phyloP scores from a whole-genome alignment of 2,329 filamentous ascomycete species.

The Sclerotinia minor region DNA sequence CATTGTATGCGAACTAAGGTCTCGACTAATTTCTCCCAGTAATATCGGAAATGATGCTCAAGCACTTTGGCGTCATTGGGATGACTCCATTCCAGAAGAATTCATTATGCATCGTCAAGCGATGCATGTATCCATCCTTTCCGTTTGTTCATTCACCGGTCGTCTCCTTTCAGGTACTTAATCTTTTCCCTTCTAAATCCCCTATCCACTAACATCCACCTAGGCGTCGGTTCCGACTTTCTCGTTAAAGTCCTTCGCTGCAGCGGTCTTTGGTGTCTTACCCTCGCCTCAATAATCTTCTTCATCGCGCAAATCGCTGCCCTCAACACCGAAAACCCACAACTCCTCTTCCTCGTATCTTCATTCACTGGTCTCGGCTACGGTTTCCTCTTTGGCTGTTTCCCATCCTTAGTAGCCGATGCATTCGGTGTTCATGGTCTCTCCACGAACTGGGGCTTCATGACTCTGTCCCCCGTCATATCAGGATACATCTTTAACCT shows the following conservation, averaged over 20 bases:
- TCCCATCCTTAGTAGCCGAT: slow-evolving; percentile 84
- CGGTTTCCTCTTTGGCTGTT: slow-evolving; percentile 91
- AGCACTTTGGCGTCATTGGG: slow-evolving; percentile 85
- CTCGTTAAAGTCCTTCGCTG: slow-evolving; percentile 78
- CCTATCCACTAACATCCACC: slow-evolving; percentile 36
- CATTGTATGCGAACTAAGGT: slow-evolving; percentile 27
- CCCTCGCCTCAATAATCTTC: slow-evolving; percentile 76
- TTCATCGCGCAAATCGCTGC: slow-evolving; percentile 75
- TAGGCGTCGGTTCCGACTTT: slow-evolving; percentile 83
- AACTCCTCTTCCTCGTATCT: slow-evolving; percentile 75
- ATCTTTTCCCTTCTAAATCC: slow-evolving; percentile 27
- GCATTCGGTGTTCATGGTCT: slow-evolving; percentile 87
- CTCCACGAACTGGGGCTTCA: slow-evolving; percentile 93
- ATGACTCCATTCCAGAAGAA: slow-evolving; percentile 67
- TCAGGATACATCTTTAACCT: slow-evolving; percentile 92
- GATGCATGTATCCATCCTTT: slow-evolving; percentile 93
- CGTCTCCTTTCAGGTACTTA: slow-evolving; percentile 58
- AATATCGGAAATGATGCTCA: slow-evolving; percentile 91
- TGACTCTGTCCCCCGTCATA: slow-evolving; percentile 85
- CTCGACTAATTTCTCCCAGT: slow-evolving; percentile 48
- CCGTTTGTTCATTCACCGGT: slow-evolving; percentile 80
- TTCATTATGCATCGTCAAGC: slow-evolving; percentile 82
- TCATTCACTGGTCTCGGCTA: slow-evolving; percentile 85
- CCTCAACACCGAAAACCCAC: slow-evolving; percentile 72
- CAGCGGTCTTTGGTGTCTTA: slow-evolving; percentile 88